A percentile compares a stretch with the other conserved stretches of the same genome.
Conservation (phyloP, 306 rosid genomes). For the Cucumis cinereus region DNA sequence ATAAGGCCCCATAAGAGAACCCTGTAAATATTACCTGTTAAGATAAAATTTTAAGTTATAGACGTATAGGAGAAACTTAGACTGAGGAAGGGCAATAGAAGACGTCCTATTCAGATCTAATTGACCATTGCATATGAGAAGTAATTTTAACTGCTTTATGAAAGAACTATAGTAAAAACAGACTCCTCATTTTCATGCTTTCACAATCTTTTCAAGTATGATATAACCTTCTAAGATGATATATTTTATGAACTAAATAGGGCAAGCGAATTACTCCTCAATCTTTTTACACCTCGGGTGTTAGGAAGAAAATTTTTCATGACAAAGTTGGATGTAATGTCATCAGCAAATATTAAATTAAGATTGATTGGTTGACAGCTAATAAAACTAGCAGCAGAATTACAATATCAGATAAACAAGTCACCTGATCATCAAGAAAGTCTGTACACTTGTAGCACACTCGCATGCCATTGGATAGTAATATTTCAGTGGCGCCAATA, state of each 20-base stretch:
- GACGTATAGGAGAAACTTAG: background rate
- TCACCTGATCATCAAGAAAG: slow-evolving; percentile 94
- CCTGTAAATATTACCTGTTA: slow-evolving; percentile 89
- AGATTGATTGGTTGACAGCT: background rate
- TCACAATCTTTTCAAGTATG: background rate
- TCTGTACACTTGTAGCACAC: slow-evolving; percentile 80
- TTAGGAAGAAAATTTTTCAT: background rate
- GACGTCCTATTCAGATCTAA: background rate
- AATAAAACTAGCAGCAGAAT: background rate
- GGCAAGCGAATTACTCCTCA: background rate
- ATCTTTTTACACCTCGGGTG: background rate
- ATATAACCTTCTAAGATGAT: background rate
- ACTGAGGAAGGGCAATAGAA: background rate
- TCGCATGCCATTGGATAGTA: slow-evolving; percentile 87
- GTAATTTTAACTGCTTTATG: background rate
- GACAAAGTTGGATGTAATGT: background rate
- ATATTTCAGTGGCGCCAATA: slow-evolving; percentile 75
- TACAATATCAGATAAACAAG: slow-evolving; percentile 12
- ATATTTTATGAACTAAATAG: background rate
- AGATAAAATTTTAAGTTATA: slow-evolving; percentile 11
- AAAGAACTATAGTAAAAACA: background rate
- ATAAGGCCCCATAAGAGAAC: slow-evolving; percentile 89
- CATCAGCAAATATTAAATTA: background rate
- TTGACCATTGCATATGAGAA: background rate
- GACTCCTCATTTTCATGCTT: background rate